Evolutionary conservation across 2,329 filamentous ascomycete genomes (phyloP).

Genomic region (Pestalotiopsis sp.): DNA sequence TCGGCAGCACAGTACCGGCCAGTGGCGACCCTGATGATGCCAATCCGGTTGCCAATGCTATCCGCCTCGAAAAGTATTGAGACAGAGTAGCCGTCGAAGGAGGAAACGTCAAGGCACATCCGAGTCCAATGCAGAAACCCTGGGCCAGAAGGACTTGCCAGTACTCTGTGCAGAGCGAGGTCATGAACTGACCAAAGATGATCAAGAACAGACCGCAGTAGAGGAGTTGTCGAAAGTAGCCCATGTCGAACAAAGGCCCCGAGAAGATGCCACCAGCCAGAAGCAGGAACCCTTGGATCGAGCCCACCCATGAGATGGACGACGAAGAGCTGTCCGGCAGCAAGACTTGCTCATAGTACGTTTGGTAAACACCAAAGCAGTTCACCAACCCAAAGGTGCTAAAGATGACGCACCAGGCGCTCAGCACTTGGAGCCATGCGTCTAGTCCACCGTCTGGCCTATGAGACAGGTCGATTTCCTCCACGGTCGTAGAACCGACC

Average conservation of each 20-base stretch:
- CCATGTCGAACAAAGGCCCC: constrained; percentile 54
- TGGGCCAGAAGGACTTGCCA: constrained; percentile 56
- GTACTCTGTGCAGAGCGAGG: constrained; percentile 47
- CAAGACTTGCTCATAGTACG: constrained; percentile 45
- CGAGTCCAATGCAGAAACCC: constrained; percentile 50
- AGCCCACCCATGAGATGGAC: constrained; percentile 54
- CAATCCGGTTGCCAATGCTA: constrained; percentile 34
- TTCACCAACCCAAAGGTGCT: constrained; percentile 45
- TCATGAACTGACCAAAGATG: constrained; percentile 56
- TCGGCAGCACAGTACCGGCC: constrained; percentile 45
- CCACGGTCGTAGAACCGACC: neutral
- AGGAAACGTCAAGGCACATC: constrained; percentile 29
- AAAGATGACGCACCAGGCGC: constrained; percentile 47
- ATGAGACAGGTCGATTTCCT: neutral
- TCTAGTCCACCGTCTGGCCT: constrained; percentile 28
- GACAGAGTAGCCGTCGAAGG: constrained; percentile 28
- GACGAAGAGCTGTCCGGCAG: constrained; percentile 39
- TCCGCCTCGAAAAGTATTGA: constrained; percentile 32
- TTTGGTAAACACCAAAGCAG: constrained; percentile 54
- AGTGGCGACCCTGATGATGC: constrained; percentile 33
- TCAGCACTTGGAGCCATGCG: constrained; percentile 46
- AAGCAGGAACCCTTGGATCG: constrained; percentile 52
- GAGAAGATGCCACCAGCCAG: constrained; percentile 51
- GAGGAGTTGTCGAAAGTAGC: constrained; percentile 47
- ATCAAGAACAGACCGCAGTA: constrained; percentile 45